These are phyloP conservation scores for Xerocomellus amylosporus DNA, from an alignment of 768 basidiomycete species.

Conservation along the genomic window DNA sequence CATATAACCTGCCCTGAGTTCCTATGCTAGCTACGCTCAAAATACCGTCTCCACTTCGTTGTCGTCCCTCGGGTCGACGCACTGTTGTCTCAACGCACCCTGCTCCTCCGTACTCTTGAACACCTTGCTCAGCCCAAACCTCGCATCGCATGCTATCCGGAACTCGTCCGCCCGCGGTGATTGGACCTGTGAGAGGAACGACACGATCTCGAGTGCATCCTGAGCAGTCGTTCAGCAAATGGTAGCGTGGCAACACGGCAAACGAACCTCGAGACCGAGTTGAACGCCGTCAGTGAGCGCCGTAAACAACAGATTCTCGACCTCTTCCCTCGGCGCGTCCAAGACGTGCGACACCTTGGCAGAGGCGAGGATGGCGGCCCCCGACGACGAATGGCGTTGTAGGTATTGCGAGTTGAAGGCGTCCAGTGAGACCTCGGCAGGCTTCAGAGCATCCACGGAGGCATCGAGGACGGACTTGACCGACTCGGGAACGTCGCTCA, in stretches of 20 bases:
- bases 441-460: conserved; percentile 49
- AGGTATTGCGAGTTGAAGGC: conserved; percentile 75
- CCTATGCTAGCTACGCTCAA: conserved; percentile 9
- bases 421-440: conserved; percentile 56
- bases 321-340: conserved; percentile 50
- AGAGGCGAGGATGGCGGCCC: conserved; percentile 55
- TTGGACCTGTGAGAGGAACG: conserved; percentile 47
- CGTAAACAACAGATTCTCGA: conserved; percentile 57
- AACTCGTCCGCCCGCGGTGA: conserved; percentile 63
- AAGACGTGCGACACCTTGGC: conserved; percentile 56
- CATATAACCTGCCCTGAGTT: conserved; percentile 28
- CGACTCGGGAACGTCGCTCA: conserved; percentile 44
- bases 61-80: conserved; percentile 21
- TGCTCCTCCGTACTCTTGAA: conserved; percentile 62
- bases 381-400: conserved; percentile 53
- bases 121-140: conserved; percentile 60
- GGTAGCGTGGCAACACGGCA: neutral
- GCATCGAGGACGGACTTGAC: conserved; percentile 51
- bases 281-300: conserved; percentile 41
- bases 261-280: conserved; percentile 48
- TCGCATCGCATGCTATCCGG: conserved; percentile 47
- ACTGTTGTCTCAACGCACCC: conserved; percentile 34
- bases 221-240: conserved; percentile 23
- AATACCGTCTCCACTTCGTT: conserved; percentile 23
- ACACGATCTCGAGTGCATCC: conserved; percentile 50